phyloP scores from a whole-genome alignment of 352 stramenopile species.

The Phytophthora boehmeriae region DNA sequence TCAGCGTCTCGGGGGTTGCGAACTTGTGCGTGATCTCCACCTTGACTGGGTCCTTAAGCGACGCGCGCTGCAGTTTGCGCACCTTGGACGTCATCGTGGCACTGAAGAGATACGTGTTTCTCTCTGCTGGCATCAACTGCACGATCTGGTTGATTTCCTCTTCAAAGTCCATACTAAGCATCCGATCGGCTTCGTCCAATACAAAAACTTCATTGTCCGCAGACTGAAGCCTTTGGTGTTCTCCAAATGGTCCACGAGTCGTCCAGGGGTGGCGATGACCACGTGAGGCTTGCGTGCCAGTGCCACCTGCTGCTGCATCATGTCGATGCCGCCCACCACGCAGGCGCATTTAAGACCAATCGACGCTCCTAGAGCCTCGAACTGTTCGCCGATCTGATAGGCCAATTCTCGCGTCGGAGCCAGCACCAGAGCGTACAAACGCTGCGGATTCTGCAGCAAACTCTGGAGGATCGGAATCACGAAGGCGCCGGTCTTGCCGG shows the following conservation, averaged over 20 bases:
- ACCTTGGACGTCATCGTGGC: conserved; percentile 99
- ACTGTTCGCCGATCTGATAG: conserved; percentile 96
- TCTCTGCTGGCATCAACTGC: conserved; percentile 92
- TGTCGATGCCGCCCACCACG: conserved; percentile 97
- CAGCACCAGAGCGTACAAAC: conserved; percentile 91
- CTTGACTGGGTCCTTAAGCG: conserved; percentile 96
- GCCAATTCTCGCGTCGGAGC: conserved; percentile 95
- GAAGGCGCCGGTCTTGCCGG: conserved; percentile 96
- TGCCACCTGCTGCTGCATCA: conserved; percentile 97
- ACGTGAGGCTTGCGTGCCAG: conserved; percentile 97
- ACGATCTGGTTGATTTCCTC: conserved; percentile 99
- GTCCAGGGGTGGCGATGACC: conserved; percentile 94
- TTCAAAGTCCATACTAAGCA: conserved; percentile 98
- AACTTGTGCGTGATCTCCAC: conserved; percentile 98
- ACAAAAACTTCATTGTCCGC: conserved; percentile 92
- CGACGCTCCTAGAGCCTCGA: conserved; percentile 89
- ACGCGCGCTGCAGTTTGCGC: conserved; percentile 97
- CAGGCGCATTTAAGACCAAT: conserved; percentile 94
- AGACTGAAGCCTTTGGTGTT: conserved; percentile 97
- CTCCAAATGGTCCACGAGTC: conserved; percentile 95
- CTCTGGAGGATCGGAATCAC: conserved; percentile 94
- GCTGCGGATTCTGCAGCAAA: conserved; percentile 90
- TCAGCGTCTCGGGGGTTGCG: conserved; percentile 96
- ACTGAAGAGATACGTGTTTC: conserved; percentile 98
- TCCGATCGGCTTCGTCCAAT: conserved; percentile 95